phyloP scores from a whole-genome alignment of 2,329 filamentous ascomycete species.

The Blastomyces emzantsi region DNA sequence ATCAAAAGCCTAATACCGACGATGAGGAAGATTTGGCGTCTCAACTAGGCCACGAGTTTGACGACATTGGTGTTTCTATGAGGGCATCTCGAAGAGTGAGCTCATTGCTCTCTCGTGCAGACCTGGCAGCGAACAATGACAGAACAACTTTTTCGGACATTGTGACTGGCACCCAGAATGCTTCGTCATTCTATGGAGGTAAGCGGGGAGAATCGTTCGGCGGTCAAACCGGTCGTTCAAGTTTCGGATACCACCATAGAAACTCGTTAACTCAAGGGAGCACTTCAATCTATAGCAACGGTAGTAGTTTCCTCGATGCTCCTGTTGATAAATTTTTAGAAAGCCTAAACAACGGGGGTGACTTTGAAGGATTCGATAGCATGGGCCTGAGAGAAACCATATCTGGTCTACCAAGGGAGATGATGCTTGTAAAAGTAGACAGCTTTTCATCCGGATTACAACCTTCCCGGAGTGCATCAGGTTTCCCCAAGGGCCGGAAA shows the following conservation, averaged over 20 bases:
- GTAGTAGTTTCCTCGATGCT: slow-evolving; percentile 57
- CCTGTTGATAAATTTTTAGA: slow-evolving; percentile 63
- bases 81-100: slow-evolving; percentile 72
- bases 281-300: slow-evolving; percentile 38
- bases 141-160: slow-evolving; percentile 70
- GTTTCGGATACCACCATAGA: slow-evolving; percentile 46
- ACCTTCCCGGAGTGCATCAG: slow-evolving; percentile 23
- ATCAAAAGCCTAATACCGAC: slow-evolving; percentile 47
- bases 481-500: slow-evolving; percentile 21
- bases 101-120: slow-evolving; percentile 78
- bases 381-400: slow-evolving; percentile 67
- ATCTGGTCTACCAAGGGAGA: slow-evolving; percentile 61
- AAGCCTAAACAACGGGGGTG: slow-evolving; percentile 52
- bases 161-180: slow-evolving; percentile 39
- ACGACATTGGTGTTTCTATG: slow-evolving; percentile 45
- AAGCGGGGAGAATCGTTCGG: slow-evolving; percentile 68
- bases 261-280: slow-evolving; percentile 47
- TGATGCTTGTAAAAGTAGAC: slow-evolving; percentile 63
- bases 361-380: slow-evolving; percentile 60
- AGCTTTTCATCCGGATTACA: slow-evolving; percentile 51
- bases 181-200: slow-evolving; percentile 33
- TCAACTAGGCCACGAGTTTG: slow-evolving; percentile 60
- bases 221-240: slow-evolving; percentile 54
- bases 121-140: slow-evolving; percentile 78
- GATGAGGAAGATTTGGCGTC: slow-evolving; percentile 53